Evolutionary conservation across 2,329 filamentous ascomycete species (phyloP).

Genomic region (Fusarium solani-melongenae): DNA sequence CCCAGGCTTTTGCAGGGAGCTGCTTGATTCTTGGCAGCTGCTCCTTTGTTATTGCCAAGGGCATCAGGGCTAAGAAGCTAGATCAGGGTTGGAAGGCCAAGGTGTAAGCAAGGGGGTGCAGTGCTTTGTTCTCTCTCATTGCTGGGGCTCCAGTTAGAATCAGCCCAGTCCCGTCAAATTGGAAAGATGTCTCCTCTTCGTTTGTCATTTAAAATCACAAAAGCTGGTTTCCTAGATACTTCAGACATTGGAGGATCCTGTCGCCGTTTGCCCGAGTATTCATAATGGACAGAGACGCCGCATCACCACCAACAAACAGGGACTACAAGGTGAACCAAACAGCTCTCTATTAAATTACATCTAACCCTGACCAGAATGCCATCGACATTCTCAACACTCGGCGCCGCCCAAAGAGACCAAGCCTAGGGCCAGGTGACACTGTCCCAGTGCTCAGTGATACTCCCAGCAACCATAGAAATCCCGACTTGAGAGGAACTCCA

Average conservation of each 20-base stretch:
- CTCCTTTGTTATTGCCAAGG: slow-evolving; percentile 6
- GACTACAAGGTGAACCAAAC: not conserved
- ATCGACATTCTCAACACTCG: not conserved
- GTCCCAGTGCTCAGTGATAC: not conserved
- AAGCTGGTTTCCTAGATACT: not conserved
- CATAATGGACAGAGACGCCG: not conserved
- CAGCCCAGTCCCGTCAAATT: not conserved
- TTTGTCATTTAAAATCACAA: not conserved
- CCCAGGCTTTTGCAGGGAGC: slow-evolving; percentile 58
- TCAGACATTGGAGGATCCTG: not conserved
- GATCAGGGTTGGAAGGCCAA: slow-evolving; percentile 4
- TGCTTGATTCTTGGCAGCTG: slow-evolving; percentile 6
- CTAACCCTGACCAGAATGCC: not conserved
- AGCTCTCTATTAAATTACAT: not conserved
- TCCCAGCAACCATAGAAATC: not conserved
- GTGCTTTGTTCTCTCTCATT: not conserved
- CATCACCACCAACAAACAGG: not conserved
- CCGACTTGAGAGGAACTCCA: not conserved
- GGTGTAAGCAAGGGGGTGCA: not conserved
- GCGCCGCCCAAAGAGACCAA: not conserved
- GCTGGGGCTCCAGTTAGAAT: not conserved
- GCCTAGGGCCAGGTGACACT: not conserved
- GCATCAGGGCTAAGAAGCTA: slow-evolving; percentile 1
- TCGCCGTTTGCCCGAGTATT: not conserved
- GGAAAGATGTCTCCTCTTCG: not conserved